These are phyloP conservation scores for Straminergon stramineum DNA, from an alignment of 225 moss, liverwort and hornwort species.

Conservation along the genomic window DNA sequence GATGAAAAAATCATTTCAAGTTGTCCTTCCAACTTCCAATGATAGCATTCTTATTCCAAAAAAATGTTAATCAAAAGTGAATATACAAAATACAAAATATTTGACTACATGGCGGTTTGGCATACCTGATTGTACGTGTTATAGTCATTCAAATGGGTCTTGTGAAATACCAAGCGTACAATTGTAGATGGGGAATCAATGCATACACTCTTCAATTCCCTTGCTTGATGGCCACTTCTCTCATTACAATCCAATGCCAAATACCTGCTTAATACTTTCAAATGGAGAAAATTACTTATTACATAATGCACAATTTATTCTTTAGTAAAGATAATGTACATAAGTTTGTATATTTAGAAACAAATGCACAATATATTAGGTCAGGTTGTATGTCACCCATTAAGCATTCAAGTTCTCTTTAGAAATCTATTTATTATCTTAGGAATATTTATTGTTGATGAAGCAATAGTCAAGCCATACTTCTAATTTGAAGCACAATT, in stretches of 20 bases:
- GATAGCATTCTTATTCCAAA: background rate
- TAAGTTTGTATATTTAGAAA: background rate
- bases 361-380: background rate
- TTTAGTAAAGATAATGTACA: background rate
- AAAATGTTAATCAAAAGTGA: background rate
- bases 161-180: constrained; percentile 80
- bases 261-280: constrained; percentile 23
- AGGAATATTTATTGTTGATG: background rate
- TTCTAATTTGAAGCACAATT: background rate
- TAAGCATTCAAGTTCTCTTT: background rate
- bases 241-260: constrained; percentile 77
- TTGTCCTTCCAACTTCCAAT: background rate
- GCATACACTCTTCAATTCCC: constrained; percentile 78
- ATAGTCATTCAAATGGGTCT: constrained; percentile 52
- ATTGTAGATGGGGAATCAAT: constrained; percentile 72
- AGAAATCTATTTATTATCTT: background rate
- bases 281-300: background rate
- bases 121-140: constrained; percentile 68
- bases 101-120: background rate
- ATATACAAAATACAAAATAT: background rate
- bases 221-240: constrained; percentile 65
- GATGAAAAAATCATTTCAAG: background rate
- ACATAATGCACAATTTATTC: background rate
- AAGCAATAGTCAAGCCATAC: background rate
- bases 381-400: background rate